phyloP scores from a whole-genome alignment of 2,329 filamentous ascomycete species.

The Talaromyces piceae region DNA sequence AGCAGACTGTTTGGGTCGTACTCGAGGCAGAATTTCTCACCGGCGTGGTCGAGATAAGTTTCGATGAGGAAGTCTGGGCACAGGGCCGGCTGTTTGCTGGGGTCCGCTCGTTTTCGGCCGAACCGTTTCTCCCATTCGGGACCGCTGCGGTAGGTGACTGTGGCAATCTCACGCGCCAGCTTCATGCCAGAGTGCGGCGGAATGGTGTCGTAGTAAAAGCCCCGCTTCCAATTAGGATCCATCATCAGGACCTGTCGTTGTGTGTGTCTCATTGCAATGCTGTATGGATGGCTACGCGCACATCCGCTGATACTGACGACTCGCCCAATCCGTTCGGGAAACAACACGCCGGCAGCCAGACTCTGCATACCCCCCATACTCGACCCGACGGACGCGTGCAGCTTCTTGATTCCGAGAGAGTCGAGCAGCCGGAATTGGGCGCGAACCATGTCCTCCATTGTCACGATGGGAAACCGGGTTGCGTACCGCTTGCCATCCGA shows the following conservation, averaged over 20 bases:
- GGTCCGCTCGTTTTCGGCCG: constrained; percentile 76
- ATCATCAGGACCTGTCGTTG: constrained; percentile 98
- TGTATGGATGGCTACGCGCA: constrained; percentile 90
- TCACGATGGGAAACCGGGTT: constrained; percentile 90
- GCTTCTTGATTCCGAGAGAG: constrained; percentile 62
- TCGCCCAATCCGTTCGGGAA: constrained; percentile 70
- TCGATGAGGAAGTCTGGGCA: constrained; percentile 97
- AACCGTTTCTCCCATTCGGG: constrained; percentile 98
- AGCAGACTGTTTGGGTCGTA: constrained; percentile 94
- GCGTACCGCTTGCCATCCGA: constrained; percentile 83
- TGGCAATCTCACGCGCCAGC: constrained; percentile 91
- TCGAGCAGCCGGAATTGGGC: constrained; percentile 90
- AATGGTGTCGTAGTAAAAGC: constrained; percentile 82
- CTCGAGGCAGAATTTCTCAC: constrained; percentile 95
- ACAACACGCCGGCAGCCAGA: constrained; percentile 75
- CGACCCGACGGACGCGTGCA: constrained; percentile 88
- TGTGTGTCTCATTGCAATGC: constrained; percentile 96
- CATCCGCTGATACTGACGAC: constrained; percentile 90
- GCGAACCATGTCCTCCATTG: constrained; percentile 94
- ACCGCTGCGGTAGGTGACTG: constrained; percentile 91
- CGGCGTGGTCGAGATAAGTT: constrained; percentile 95
- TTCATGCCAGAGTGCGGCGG: constrained; percentile 98
- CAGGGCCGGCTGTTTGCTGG: constrained; percentile 78
- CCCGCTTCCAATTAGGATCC: constrained; percentile 93
- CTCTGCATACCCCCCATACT: constrained; percentile 99